Conservation (phyloP, 163 green algal genomes). For the Volvox carteri region DNA sequence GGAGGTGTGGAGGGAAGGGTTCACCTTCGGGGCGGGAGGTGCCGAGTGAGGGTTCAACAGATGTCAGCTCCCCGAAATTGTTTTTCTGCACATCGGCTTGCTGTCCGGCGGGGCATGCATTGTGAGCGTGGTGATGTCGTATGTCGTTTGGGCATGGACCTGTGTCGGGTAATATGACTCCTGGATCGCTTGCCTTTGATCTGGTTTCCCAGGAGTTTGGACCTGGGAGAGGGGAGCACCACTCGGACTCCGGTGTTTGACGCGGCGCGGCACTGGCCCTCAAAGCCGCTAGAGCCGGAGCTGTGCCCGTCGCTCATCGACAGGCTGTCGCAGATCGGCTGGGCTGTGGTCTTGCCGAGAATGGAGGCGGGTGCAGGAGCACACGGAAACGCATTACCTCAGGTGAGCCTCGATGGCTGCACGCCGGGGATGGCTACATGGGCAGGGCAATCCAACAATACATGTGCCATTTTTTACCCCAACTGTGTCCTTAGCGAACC, state of each 20-base stretch:
- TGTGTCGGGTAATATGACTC: not conserved
- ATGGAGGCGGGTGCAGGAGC: not conserved
- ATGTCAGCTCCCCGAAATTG: too few relatives aligned
- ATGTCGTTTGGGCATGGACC: too few relatives aligned
- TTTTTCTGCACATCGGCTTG: too few relatives aligned
- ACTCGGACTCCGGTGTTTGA: not conserved
- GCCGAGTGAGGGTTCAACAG: not conserved
- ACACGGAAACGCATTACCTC: too few relatives aligned
- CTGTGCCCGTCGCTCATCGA: not conserved
- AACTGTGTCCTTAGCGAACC: too few relatives aligned
- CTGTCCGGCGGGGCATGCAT: too few relatives aligned
- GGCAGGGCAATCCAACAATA: too few relatives aligned
- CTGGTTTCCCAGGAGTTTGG: not conserved
- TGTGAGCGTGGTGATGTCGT: too few relatives aligned
- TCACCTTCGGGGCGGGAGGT: too few relatives aligned
- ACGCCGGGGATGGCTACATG: too few relatives aligned
- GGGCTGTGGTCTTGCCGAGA: not conserved
- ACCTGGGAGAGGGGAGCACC: not conserved
- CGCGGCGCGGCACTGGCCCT: not conserved
- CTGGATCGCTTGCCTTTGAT: not conserved
- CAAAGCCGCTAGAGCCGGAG: not conserved
- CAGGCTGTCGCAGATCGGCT: not conserved
- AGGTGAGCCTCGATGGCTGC: too few relatives aligned
- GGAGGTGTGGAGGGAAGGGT: constrained; percentile 15
- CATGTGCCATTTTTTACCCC: too few relatives aligned